A percentile compares a stretch with the other conserved stretches of the same genome.
Conservation (phyloP, 495 filamentous ascomycete genomes). For the Pyrenopolyporus hunteri region DNA sequence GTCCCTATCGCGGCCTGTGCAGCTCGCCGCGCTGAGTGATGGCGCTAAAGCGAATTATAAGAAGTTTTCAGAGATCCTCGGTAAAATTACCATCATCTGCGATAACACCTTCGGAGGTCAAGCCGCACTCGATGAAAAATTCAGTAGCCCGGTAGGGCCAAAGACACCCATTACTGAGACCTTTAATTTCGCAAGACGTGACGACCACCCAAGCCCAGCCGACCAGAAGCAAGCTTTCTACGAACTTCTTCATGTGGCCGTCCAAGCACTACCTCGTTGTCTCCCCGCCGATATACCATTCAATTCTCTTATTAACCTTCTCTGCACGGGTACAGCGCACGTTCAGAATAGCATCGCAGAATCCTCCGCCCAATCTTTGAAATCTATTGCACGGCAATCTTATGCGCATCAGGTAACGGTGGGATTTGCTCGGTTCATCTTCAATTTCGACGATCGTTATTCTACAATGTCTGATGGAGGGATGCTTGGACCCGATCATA, state of each 20-base stretch:
- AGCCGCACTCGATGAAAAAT: constrained; percentile 93
- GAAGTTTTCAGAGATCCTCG: constrained; percentile 91
- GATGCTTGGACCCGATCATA: constrained; percentile 92
- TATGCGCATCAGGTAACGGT: constrained; percentile 96
- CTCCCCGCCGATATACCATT: constrained; percentile 89
- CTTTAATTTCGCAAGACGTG: constrained; percentile 83
- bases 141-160: constrained; percentile 75
- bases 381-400: constrained; percentile 90
- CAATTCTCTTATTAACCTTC: constrained; percentile 90
- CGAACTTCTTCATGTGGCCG: constrained; percentile 91
- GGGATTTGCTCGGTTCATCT: constrained; percentile 95
- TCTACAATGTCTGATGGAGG: constrained; percentile 98
- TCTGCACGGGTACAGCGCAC: constrained; percentile 96
- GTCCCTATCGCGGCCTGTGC: constrained; percentile 74
- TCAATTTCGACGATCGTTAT: constrained; percentile 96
- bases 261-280: constrained; percentile 92
- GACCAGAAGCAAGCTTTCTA: constrained; percentile 96
- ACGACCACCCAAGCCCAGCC: constrained; percentile 72
- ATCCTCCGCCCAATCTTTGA: constrained; percentile 90
- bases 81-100: constrained; percentile 93
- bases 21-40: constrained; percentile 72
- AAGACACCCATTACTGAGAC: constrained; percentile 95
- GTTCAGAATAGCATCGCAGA: constrained; percentile 89
- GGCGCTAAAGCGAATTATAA: constrained; percentile 81
- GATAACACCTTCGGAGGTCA: constrained; percentile 97